These are phyloP conservation scores for Starmerella powellii DNA, from an alignment of 805 yeast species.

Conservation along the genomic window DNA sequence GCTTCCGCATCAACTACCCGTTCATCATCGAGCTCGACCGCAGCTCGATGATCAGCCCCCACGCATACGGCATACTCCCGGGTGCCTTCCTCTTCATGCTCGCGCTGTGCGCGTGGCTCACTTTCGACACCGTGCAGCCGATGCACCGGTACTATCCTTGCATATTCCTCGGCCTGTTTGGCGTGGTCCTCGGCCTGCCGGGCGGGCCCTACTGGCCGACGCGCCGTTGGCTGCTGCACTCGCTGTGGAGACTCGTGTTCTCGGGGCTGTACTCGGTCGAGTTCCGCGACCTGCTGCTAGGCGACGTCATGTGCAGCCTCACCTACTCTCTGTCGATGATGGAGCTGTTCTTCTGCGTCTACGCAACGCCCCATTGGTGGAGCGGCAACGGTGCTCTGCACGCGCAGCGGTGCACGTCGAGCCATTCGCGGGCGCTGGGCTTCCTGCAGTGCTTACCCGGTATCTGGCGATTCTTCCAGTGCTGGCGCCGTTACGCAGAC, in stretches of 20 bases:
- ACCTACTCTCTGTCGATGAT: slow-evolving; percentile 79
- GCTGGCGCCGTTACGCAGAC: slow-evolving; percentile 80
- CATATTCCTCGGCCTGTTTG: slow-evolving; percentile 47
- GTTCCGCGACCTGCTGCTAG: slow-evolving; percentile 84
- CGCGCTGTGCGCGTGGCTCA: slow-evolving; percentile 58
- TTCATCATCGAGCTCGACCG: slow-evolving; percentile 83
- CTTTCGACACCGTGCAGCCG: slow-evolving; percentile 49
- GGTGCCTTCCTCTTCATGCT: slow-evolving; percentile 45
- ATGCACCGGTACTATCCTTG: slow-evolving; percentile 70
- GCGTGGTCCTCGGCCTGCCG: slow-evolving; percentile 48
- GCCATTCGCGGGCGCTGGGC: slow-evolving; percentile 66
- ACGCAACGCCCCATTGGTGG: slow-evolving; percentile 53
- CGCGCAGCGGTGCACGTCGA: slow-evolving; percentile 54
- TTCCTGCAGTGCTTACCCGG: slow-evolving; percentile 75
- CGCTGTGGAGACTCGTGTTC: slow-evolving; percentile 57
- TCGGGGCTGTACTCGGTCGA: slow-evolving; percentile 93
- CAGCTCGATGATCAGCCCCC: slow-evolving; percentile 49
- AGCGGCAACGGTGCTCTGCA: slow-evolving; percentile 25
- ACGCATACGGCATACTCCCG: slow-evolving; percentile 56
- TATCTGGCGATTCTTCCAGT: slow-evolving; percentile 82
- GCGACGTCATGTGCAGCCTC: slow-evolving; percentile 80
- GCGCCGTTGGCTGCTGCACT: slow-evolving; percentile 63
- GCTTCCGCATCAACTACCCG: slow-evolving; percentile 70
- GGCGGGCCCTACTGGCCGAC: slow-evolving; percentile 46
- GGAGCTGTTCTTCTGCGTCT: slow-evolving; percentile 75